Base-by-base conservation (phyloP, 108 stramenopile genomes). In the Skeletonema costatum region DNA sequence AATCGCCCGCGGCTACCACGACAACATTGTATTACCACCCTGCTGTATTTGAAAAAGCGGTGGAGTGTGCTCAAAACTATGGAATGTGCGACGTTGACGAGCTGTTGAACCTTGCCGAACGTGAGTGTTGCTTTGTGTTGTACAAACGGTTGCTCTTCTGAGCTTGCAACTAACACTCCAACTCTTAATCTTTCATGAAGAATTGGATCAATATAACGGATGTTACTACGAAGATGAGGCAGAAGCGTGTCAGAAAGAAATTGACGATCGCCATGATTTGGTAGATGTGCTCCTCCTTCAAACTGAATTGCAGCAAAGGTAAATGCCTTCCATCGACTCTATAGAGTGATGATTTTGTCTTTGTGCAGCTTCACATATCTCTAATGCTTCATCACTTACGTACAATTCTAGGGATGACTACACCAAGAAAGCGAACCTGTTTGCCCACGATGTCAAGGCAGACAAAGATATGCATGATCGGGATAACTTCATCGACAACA, bases 21-120 rank as follows among this genome's bases (percentile, higher is more conserved):
- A 48, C 46, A 14, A n/a, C 46, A 17, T 60, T 31, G 32, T 32
- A 21, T 61, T 61, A 61, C 31, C 60, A 31, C 73, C 39, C 68
- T 56, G 61, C 1, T 51, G 29, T 73, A 25, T 81, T 74, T 44
- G 80, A 81, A 32, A 65, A 73, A 5, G 73, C 73, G 1, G 62
- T 81, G 39, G 80, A 81, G 4, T 81, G 80, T 60, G 80, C 73
- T 16, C 68, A 69, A 5, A 81, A 81, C 70, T 81, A 64, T 66
- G 80, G 73, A 5, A 62, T 70, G 72, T 81, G 80, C 35, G 42
- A 81, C 21, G 68, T 81, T 8, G 80, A 81, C 25, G 80, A 81
- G 64, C 59, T 81, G n/a, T 66, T 81, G 63, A 74, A 74, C 53
- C 64, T 81, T 25, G 67, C 80, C 13, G 48, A 73, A 63, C 73